Percentiles rank a stretch among this genome's conserved stretches.
phyloP scores from a whole-genome alignment of 1,139 yeast species.

The Suhomyces terraborum region DNA sequence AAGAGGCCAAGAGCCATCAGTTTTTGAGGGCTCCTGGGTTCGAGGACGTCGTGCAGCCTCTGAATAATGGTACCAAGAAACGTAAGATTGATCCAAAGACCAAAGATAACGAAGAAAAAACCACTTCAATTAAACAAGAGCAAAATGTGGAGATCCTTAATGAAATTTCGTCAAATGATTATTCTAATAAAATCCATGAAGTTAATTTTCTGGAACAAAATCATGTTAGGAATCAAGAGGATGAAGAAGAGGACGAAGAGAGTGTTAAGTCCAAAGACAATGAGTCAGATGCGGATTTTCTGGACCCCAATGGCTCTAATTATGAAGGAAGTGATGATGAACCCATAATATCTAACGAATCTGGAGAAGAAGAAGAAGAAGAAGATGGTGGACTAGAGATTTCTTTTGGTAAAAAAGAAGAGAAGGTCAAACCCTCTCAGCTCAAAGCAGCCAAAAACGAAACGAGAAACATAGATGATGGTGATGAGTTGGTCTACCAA shows the following conservation, averaged over 20 bases:
- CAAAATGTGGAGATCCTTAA: too few species aligned
- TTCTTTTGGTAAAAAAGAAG: neutral
- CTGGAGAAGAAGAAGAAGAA: neutral
- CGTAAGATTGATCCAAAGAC: slow-evolving; percentile 17
- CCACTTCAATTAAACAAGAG: neutral
- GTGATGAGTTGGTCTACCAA: slow-evolving; percentile 66
- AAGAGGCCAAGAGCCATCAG: slow-evolving; percentile 33
- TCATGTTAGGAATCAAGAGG: neutral
- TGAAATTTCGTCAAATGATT: too few species aligned
- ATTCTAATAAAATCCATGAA: too few species aligned
- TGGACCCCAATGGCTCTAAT: neutral
- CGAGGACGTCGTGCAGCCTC: too few species aligned
- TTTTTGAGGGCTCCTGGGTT: slow-evolving; percentile 44
- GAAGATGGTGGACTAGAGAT: slow-evolving; percentile 3
- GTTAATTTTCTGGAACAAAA: neutral
- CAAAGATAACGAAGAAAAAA: too few species aligned
- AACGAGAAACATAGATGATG: slow-evolving; percentile 66
- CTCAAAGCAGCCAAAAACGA: slow-evolving; percentile 6
- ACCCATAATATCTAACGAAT: neutral
- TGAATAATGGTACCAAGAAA: too few species aligned
- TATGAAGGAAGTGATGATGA: slow-evolving; percentile 5
- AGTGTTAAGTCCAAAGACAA: too few species aligned
- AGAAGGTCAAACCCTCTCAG: slow-evolving; percentile 1
- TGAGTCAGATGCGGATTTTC: slow-evolving; percentile 8
- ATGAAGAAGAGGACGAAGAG: too few species aligned